These are phyloP conservation scores for Penicillium arizonense DNA, from an alignment of 495 filamentous ascomycete genomes.

Conservation along the genomic window DNA sequence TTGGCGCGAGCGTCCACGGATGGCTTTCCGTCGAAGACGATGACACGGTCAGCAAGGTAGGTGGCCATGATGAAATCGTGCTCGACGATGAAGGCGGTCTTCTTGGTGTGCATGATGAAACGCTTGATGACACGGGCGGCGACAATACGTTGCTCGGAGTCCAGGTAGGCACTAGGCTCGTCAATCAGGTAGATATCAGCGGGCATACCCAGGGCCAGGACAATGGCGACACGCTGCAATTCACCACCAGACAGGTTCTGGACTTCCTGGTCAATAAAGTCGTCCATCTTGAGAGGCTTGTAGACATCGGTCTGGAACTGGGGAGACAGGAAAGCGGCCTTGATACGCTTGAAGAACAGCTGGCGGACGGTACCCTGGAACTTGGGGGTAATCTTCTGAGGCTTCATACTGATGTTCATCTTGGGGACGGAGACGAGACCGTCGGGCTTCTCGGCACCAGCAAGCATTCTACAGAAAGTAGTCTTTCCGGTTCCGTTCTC, in stretches of 20 bases:
- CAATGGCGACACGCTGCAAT: slow-evolving; percentile 97
- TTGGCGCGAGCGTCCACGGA: slow-evolving; percentile 86
- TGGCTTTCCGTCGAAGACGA: slow-evolving; percentile 94
- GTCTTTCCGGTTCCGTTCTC: slow-evolving; percentile 97
- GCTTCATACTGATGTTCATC: slow-evolving; percentile 99
- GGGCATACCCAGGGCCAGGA: slow-evolving; percentile 90
- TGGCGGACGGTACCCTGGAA: slow-evolving; percentile 94
- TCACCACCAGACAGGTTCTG: slow-evolving; percentile 99
- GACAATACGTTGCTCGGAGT: slow-evolving; percentile 98
- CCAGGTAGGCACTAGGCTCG: slow-evolving; percentile 90
- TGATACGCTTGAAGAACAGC: slow-evolving; percentile 96
- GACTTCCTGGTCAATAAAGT: slow-evolving; percentile 99
- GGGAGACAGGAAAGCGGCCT: slow-evolving; percentile 89
- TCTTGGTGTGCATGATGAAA: slow-evolving; percentile 99
- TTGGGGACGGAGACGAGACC: slow-evolving; percentile 70
- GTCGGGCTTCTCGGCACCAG: slow-evolving; percentile 90
- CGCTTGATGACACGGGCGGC: slow-evolving; percentile 97
- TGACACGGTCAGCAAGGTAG: slow-evolving; percentile 95
- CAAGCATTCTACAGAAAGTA: slow-evolving; percentile 94
- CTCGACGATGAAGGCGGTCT: slow-evolving; percentile 98
- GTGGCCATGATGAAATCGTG: slow-evolving; percentile 99
- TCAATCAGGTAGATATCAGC: slow-evolving; percentile 99
- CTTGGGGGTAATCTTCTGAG: slow-evolving; percentile 98
- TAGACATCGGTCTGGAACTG: slow-evolving; percentile 99
- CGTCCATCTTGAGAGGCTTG: slow-evolving; percentile 95